Evolutionary conservation across 2,329 filamentous ascomycete genomes (phyloP).

Genomic region (Aspergillus felis): DNA sequence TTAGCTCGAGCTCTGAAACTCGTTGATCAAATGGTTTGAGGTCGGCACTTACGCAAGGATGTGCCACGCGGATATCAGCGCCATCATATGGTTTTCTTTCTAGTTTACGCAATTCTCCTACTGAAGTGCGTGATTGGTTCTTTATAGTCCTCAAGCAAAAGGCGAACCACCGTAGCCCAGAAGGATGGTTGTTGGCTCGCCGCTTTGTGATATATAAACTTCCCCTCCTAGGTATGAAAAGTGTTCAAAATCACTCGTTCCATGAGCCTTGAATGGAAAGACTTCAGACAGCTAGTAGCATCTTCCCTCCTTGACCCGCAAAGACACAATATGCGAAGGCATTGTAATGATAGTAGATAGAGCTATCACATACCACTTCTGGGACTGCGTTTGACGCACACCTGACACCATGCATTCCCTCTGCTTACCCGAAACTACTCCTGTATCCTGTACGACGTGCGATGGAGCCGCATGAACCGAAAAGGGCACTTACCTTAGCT

Average conservation of each 20-base stretch:
- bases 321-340: too few species aligned
- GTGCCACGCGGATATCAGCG: neutral
- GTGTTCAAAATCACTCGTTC: neutral
- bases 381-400: too few species aligned
- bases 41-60: neutral
- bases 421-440: neutral
- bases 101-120: neutral
- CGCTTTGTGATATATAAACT: neutral
- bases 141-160: neutral
- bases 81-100: neutral
- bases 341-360: too few species aligned
- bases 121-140: neutral
- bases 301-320: too few species aligned
- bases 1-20: neutral
- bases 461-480: neutral
- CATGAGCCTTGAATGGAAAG: too few species aligned
- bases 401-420: neutral
- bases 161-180: neutral
- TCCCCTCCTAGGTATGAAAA: neutral
- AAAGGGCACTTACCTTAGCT: too few species aligned
- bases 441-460: too few species aligned
- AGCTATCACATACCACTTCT: too few species aligned
- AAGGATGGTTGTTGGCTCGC: neutral
- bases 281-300: too few species aligned
- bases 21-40: neutral